Percentiles rank a stretch among this genome's conserved stretches.
Evolutionary conservation across 257 asterid genomes (phyloP).

Genomic region (Solanum arcanum): DNA sequence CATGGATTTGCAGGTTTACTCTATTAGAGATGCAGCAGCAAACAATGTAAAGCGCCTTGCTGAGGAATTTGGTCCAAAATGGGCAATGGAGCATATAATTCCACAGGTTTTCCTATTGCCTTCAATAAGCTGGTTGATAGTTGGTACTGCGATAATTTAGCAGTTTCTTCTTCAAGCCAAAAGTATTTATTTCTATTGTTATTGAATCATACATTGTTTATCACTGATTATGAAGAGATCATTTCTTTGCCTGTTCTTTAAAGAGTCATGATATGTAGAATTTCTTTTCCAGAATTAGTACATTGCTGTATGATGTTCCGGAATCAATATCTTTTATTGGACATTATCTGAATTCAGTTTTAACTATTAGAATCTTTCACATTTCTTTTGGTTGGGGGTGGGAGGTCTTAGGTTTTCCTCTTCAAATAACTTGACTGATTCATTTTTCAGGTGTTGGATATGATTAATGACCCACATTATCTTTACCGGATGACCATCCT

Average conservation of each 20-base stretch:
- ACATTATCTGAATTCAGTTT: background rate
- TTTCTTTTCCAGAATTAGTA: background rate
- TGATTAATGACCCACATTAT: conserved; percentile 46
- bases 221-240: background rate
- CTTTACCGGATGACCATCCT: conserved; percentile 50
- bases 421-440: background rate
- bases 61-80: conserved; percentile 84
- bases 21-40: conserved; percentile 83
- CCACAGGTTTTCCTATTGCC: conserved; percentile 50
- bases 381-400: background rate
- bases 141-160: background rate
- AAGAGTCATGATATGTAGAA: background rate
- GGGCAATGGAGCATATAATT: conserved; percentile 92
- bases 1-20: conserved; percentile 43
- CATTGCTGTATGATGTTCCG: background rate
- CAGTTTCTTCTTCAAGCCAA: background rate
- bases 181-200: background rate
- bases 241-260: background rate
- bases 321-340: background rate
- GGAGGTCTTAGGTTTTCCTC: background rate
- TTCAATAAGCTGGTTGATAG: background rate
- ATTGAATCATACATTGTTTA: background rate
- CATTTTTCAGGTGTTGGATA: conserved; percentile 33
- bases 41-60: conserved; percentile 75
- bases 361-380: background rate